Conservation (phyloP, 352 stramenopile genomes). For the Aphanomyces astaci region DNA sequence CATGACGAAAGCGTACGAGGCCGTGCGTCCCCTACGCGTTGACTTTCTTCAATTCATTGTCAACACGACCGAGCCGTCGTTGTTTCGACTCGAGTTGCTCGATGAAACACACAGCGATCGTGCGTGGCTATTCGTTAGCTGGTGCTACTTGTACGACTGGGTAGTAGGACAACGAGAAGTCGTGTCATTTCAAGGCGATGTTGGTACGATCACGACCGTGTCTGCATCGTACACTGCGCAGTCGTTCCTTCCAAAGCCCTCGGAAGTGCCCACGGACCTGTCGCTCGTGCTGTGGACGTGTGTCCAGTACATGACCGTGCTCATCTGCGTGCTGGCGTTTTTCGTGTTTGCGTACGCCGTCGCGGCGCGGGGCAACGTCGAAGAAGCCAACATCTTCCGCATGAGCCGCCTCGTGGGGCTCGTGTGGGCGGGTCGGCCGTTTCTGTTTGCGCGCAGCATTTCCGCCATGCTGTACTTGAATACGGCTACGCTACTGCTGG, state of each 20-base stretch:
- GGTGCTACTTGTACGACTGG: conserved; percentile 13
- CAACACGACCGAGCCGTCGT: not conserved
- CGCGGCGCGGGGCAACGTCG: not conserved
- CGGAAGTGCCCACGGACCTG: not conserved
- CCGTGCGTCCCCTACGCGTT: too few relatives aligned
- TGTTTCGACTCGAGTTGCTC: conserved; percentile 7
- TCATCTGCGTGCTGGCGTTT: not conserved
- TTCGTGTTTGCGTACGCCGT: not conserved
- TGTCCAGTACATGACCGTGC: not conserved
- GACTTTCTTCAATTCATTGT: not conserved
- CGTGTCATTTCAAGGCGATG: conserved; percentile 11
- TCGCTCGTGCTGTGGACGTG: not conserved
- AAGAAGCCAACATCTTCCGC: conserved; percentile 11
- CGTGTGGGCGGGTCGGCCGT: conserved; percentile 12
- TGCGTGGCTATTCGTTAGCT: conserved; percentile 5
- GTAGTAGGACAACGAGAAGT: conserved; percentile 5
- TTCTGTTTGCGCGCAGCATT: conserved; percentile 5
- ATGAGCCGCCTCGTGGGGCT: conserved; percentile 17
- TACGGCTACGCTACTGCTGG: not conserved
- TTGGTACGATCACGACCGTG: not conserved
- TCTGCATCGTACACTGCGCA: not conserved
- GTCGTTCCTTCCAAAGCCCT: not conserved
- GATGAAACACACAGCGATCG: not conserved
- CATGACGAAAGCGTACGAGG: too few relatives aligned
- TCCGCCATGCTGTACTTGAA: conserved; percentile 10